Percentiles rank a stretch among this genome's conserved stretches.
Conservation (phyloP, 2,329 filamentous ascomycete species). For the Penicillium hordei region DNA sequence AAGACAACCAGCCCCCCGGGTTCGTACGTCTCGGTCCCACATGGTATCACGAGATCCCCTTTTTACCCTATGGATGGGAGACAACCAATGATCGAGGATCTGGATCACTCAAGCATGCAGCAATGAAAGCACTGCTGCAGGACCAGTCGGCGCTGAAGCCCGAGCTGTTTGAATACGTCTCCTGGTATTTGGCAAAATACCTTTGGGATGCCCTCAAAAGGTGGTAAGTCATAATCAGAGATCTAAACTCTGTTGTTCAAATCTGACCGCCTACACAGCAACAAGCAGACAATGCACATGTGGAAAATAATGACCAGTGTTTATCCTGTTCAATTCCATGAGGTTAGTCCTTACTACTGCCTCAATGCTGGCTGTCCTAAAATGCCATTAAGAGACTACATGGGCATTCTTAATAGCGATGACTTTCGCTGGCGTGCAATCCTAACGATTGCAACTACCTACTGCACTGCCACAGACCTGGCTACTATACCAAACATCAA, state of each 20-base stretch:
- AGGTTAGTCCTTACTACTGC: conserved; percentile 29
- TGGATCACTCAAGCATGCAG: conserved; percentile 37
- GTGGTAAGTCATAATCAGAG: conserved; percentile 30
- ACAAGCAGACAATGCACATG: conserved; percentile 42
- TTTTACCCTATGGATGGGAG: conserved; percentile 31
- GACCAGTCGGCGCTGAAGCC: conserved; percentile 40
- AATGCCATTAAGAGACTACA: conserved; percentile 37
- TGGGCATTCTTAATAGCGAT: conserved; percentile 35
- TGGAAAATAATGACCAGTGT: conserved; percentile 45
- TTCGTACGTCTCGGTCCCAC: conserved; percentile 27
- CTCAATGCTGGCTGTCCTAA: conserved; percentile 32
- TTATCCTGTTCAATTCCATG: conserved; percentile 39
- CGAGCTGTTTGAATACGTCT: conserved; percentile 38
- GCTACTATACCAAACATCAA: conserved; percentile 39
- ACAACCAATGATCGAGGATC: conserved; percentile 27
- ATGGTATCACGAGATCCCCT: conserved; percentile 44
- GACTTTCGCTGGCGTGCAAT: conserved; percentile 36
- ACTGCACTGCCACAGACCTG: conserved; percentile 36
- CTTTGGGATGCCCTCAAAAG: conserved; percentile 41
- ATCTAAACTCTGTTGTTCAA: neutral
- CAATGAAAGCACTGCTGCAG: conserved; percentile 32
- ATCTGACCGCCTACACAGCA: conserved; percentile 22
- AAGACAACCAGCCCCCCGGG: conserved; percentile 9
- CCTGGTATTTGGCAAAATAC: conserved; percentile 41
- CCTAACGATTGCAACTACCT: conserved; percentile 36